Base-by-base conservation (phyloP, 371 early-diverging fungal species). In the Batrachochytrium dendrobatidis region DNA sequence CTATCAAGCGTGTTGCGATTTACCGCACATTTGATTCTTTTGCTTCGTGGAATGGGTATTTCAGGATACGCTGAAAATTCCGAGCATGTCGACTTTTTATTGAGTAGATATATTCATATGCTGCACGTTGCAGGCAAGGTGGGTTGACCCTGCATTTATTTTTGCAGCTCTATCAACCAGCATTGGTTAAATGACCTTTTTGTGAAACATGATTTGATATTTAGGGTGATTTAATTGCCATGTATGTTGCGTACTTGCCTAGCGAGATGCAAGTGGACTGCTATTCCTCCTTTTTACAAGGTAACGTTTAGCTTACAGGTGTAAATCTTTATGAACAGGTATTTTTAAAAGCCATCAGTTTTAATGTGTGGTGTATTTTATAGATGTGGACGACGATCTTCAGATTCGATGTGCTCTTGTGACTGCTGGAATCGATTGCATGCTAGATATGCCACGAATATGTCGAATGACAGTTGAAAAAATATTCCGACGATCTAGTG, bases 11-110 rank as follows among this genome's bases (percentile, higher is more conserved):
- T 39, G 39, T n/a, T 39, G 6, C 68, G 74, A 15, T 71, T 74
- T 55, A 33, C 69, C 15, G 62, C 63, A 6, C 72, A 74, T 46
- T 51, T 72, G 8, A 62, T 71, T 46, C 53, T 72, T n/a, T 34
- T 70, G 6, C 59, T 71, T 20, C 55, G 68, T 10, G 54, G 45
- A n/a, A 57, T 60, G 8, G 55, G 45, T n/a, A 56, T 66, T 33
- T 59, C 68, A 17, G n/a, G n/a, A n/a, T n/a, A n/a, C n/a, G n/a
- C n/a, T n/a, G 26, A 58, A 1, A 15, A 31, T 20, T 32, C 65
- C 18, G 63, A 71, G 12, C 56, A 35, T 33, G 59, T 64, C 0
- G 63, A 74, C 58, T 53, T 26, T 17, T 52, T 72, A 6, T 43
- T 74, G 5, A 46, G 53, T 39, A 59, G 30, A 5, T 74, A 69